Conservation (phyloP, 176 grass and related monocot species). For the Oryza punctata region DNA sequence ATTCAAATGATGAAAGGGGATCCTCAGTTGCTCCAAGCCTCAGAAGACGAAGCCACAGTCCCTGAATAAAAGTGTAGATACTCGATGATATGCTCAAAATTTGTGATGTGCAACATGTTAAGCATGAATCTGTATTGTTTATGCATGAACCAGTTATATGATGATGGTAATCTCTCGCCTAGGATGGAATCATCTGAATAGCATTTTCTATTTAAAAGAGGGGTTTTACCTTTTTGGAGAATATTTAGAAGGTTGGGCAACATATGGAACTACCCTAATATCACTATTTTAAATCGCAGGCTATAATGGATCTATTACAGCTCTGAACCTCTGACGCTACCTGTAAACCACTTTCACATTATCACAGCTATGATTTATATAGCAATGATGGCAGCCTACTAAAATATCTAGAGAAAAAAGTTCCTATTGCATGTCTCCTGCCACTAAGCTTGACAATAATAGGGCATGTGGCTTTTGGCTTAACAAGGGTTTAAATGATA, state of each 20-base stretch:
- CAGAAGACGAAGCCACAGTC: constrained; percentile 94
- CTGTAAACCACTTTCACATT: not conserved
- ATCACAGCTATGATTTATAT: not conserved
- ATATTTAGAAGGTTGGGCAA: not conserved
- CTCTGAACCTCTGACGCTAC: constrained; percentile 1
- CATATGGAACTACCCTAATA: constrained; percentile 8
- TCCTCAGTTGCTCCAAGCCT: constrained; percentile 98
- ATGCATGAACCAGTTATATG: not conserved
- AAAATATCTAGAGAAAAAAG: not conserved
- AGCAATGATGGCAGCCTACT: not conserved
- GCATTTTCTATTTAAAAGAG: constrained; percentile 19
- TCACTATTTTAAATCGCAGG: not conserved
- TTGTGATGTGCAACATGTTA: not conserved
- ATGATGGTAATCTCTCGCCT: constrained; percentile 10
- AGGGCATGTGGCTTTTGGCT: not conserved
- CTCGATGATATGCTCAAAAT: constrained; percentile 26
- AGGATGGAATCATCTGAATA: constrained; percentile 13
- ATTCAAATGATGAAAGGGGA: constrained; percentile 99
- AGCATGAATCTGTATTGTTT: constrained; percentile 8
- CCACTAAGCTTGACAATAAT: not conserved
- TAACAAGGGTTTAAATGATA: not conserved
- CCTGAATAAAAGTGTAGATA: constrained; percentile 56
- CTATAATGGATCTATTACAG: not conserved
- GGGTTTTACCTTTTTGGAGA: not conserved
- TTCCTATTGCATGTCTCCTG: not conserved